Evolutionary conservation across 208 protist genomes (phyloP).

Genomic region (Wallacemonas sp.): DNA sequence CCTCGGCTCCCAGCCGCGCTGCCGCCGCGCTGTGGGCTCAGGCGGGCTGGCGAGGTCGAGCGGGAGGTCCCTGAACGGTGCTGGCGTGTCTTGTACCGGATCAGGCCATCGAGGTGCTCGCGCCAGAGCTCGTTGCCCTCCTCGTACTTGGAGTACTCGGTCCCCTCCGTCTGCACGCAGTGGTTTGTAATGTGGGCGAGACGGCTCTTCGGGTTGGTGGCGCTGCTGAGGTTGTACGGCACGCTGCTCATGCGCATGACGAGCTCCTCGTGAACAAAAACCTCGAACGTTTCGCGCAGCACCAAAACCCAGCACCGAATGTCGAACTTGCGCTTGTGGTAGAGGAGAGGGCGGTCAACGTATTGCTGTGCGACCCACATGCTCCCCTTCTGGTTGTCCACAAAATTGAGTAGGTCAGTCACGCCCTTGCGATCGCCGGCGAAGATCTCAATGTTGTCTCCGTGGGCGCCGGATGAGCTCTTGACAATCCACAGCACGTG

Average conservation of each 20-base stretch:
- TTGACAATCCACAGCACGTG: slow-evolving; percentile 73
- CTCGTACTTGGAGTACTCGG: slow-evolving; percentile 40
- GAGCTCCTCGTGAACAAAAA: slow-evolving; percentile 75
- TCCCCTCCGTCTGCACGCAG: slow-evolving; percentile 43
- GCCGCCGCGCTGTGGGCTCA: neutral
- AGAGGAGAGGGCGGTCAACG: slow-evolving; percentile 60
- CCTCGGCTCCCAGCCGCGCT: neutral
- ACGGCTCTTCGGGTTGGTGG: slow-evolving; percentile 30
- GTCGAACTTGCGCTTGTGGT: slow-evolving; percentile 71
- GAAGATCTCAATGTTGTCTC: slow-evolving; percentile 82
- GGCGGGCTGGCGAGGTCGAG: neutral
- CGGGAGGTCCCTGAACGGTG: slow-evolving; percentile 15
- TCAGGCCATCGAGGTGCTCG: slow-evolving; percentile 75
- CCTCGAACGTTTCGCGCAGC: slow-evolving; percentile 31
- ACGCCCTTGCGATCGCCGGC: slow-evolving; percentile 44
- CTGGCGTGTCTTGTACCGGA: slow-evolving; percentile 64
- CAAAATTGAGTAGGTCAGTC: slow-evolving; percentile 45
- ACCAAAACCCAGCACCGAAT: slow-evolving; percentile 59
- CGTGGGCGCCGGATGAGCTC: slow-evolving; percentile 77
- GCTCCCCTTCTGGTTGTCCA: slow-evolving; percentile 39
- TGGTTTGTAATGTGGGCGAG: slow-evolving; percentile 79
- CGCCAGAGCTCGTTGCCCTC: slow-evolving; percentile 80
- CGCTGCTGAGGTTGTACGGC: slow-evolving; percentile 31
- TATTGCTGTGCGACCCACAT: slow-evolving; percentile 68
- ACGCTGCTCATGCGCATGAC: slow-evolving; percentile 80